phyloP scores from a whole-genome alignment of 2,329 filamentous ascomycete species.

The Aspergillus tanneri region DNA sequence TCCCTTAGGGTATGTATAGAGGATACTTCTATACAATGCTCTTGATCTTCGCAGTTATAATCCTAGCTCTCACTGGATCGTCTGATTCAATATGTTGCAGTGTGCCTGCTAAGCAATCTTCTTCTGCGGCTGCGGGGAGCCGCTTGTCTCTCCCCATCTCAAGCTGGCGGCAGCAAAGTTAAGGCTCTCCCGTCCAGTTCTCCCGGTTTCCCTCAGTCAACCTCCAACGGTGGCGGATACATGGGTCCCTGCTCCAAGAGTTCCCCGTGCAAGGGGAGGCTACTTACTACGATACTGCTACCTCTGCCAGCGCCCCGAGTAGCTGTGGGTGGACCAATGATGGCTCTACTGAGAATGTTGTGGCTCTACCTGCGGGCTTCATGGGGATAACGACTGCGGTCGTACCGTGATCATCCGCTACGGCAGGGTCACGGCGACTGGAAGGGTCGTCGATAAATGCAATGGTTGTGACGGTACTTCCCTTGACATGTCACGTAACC shows the following conservation, averaged over 20 bases:
- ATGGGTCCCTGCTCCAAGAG: neutral
- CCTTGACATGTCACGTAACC: neutral
- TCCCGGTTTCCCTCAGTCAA: too few species aligned
- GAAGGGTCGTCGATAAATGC: neutral
- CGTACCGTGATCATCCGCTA: neutral
- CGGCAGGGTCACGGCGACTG: neutral
- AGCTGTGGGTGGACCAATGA: neutral
- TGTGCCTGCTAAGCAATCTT: too few species aligned
- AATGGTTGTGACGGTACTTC: neutral
- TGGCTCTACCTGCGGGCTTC: neutral
- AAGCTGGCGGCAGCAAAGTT: too few species aligned
- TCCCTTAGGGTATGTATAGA: too few species aligned
- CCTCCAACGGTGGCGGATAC: neutral
- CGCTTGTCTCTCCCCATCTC: too few species aligned
- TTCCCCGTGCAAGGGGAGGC: neutral
- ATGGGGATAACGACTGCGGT: neutral
- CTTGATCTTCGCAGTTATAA: too few species aligned
- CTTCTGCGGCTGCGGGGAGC: too few species aligned
- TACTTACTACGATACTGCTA: conserved; percentile 1
- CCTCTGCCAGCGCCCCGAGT: neutral
- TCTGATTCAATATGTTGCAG: too few species aligned
- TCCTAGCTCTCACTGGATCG: too few species aligned
- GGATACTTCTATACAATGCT: too few species aligned
- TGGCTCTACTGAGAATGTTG: neutral
- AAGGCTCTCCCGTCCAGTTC: too few species aligned